Evolutionary conservation across 2,329 filamentous ascomycete species (phyloP), one percentile per base, ranked within the genome.

Genomic region (Microsporum audouinii): DNA sequence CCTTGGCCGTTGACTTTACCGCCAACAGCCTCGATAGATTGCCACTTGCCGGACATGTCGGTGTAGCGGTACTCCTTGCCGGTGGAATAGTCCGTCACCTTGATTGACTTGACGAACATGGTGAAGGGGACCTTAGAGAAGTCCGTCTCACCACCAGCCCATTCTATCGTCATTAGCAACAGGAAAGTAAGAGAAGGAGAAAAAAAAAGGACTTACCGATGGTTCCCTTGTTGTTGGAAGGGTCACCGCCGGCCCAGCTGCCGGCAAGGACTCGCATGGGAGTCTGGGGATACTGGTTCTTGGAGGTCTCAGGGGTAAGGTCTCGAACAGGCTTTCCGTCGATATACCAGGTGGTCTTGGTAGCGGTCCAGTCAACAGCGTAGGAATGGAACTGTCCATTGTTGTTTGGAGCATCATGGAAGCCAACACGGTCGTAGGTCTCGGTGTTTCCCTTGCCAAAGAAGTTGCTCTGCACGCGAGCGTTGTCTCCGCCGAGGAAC

Each of bases 191-290:
- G n/a, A n/a, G n/a, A n/a, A n/a, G n/a, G n/a, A n/a, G n/a, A n/a
- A n/a, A n/a, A n/a, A n/a, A n/a, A n/a, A n/a, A n/a, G n/a, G n/a
- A n/a, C n/a, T n/a, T 70, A 80, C 77, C 68, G 68, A 97, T 89
- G 14, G 92, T 97, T 62, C 94, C 94, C 12, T 80, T 73, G 0
- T 85, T 71, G 73, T 97, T 96, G 33, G 79, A 80, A 0, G 89
- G 76, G 73, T 97, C 94, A 67, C 94, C 94, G 69, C 91, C 94
- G 59, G 89, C 86, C 94, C 94, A 99, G 61, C 88, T 79, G 63
- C 94, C 94, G 68, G 97, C 85, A 75, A 92, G 95, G 76, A 97
- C 78, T 75, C 91, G 88, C 90, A 96, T 96, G 2, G 94, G 94
- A 0, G 91, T 91, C 77, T 99, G 94, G 5, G 94, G 94, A 71